A percentile compares a stretch with the other conserved stretches of the same genome.
These are phyloP conservation scores for Trebouxia sp. DNA, from an alignment of 139 green algal species.

Conservation along the genomic window DNA sequence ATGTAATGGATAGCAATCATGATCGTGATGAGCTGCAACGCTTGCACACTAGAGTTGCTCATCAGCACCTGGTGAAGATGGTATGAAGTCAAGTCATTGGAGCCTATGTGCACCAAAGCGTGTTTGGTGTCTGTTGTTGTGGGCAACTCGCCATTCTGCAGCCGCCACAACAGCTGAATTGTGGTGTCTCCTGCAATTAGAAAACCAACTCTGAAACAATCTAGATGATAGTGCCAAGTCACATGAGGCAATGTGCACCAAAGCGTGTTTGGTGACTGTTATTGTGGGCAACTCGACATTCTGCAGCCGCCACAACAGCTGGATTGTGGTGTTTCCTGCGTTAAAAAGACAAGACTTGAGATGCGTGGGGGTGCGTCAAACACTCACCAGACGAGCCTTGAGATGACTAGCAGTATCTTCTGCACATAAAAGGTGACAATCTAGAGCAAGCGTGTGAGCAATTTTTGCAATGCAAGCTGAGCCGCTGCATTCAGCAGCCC, in stretches of 20 bases:
- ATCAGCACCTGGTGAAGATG: not conserved
- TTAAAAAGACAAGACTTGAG: not conserved
- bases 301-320: slow-evolving; percentile 26
- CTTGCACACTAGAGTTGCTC: no score
- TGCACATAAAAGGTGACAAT: no score
- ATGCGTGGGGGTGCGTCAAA: no score
- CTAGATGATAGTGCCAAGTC: no score
- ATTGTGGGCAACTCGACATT: not conserved
- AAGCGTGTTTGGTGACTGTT: not conserved
- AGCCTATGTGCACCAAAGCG: not conserved
- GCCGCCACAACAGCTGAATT: slow-evolving; percentile 22
- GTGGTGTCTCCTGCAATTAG: slow-evolving; percentile 7
- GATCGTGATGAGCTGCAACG: no score
- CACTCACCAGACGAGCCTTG: no score
- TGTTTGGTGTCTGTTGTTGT: not conserved
- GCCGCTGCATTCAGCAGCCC: no score
- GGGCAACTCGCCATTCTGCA: slow-evolving; percentile 6
- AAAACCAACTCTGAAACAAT: no score
- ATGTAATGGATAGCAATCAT: no score
- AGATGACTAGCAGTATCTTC: no score
- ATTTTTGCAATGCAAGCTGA: no score
- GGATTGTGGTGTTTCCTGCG: slow-evolving; percentile 13
- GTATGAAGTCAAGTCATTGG: slow-evolving; percentile 11
- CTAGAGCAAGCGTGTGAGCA: no score
- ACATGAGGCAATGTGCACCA: not conserved